These are phyloP conservation scores for Blastomyces gilchristii DNA, from an alignment of 2,329 filamentous ascomycete species.

Conservation along the genomic window DNA sequence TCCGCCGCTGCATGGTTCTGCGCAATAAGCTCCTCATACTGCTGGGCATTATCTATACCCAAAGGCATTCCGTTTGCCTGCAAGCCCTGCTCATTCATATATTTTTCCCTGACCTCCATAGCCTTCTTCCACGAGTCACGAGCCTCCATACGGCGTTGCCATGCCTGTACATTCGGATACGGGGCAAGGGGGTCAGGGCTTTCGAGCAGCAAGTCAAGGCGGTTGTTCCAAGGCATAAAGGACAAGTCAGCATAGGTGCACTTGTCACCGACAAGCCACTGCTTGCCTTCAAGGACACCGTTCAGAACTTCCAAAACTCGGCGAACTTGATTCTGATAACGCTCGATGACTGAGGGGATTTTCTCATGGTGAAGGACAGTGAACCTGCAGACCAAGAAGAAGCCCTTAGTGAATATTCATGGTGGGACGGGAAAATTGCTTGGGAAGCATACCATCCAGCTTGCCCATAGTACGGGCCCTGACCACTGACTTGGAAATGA, in stretches of 20 bases:
- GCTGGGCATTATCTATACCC: neutral
- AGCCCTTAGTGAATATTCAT: neutral
- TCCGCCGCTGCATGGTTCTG: neutral
- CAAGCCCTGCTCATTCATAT: neutral
- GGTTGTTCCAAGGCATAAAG: conserved; percentile 32
- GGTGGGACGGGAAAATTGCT: neutral
- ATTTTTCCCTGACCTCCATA: neutral
- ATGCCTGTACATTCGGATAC: conserved; percentile 23
- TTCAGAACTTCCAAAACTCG: conserved; percentile 36
- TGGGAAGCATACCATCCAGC: conserved; percentile 12
- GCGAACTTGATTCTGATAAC: conserved; percentile 33
- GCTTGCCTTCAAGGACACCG: conserved; percentile 25
- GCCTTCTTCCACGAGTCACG: conserved; percentile 21
- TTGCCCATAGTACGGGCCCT: conserved; percentile 39
- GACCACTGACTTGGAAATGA: conserved; percentile 33
- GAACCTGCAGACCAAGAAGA: conserved; percentile 25
- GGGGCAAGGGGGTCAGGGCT: conserved; percentile 21
- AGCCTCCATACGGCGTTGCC: conserved; percentile 23
- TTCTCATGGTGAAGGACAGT: conserved; percentile 30
- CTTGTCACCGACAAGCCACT: conserved; percentile 37
- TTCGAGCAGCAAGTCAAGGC: conserved; percentile 6
- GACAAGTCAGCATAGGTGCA: conserved; percentile 35
- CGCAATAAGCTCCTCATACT: neutral
- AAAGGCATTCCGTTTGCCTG: neutral
- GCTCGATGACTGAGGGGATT: conserved; percentile 29